Conservation (phyloP, 208 protist species). For the Crithidia acanthocephali region DNA sequence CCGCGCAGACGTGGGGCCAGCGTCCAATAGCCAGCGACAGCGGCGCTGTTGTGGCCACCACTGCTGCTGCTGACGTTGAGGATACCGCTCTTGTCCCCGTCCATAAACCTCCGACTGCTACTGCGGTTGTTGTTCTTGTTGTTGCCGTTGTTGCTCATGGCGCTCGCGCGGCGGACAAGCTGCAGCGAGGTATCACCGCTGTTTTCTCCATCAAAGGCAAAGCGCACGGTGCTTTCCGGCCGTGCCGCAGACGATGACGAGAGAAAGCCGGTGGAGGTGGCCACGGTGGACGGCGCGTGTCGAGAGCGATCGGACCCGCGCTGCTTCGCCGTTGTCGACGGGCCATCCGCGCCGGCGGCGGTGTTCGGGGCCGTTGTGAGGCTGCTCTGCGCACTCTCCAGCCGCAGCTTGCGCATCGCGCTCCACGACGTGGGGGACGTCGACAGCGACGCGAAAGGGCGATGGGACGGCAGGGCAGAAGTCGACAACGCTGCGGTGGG, state of each 20-base stretch:
- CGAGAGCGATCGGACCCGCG: neutral
- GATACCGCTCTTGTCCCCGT: no score
- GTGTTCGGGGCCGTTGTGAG: neutral
- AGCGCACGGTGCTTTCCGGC: neutral
- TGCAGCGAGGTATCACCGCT: neutral
- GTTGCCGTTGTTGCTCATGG: neutral
- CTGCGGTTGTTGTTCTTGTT: no score
- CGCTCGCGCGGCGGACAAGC: no score
- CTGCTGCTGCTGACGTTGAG: neutral
- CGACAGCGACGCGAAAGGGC: neutral
- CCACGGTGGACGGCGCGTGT: constrained; percentile 4
- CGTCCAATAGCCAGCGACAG: constrained; percentile 7
- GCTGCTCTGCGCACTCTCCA: neutral
- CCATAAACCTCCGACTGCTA: no score
- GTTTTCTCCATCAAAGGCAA: neutral
- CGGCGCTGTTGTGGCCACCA: neutral
- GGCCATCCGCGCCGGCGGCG: no score
- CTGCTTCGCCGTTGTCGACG: neutral
- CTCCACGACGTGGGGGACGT: constrained; percentile 5
- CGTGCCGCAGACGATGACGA: neutral
- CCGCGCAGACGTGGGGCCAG: constrained; percentile 37
- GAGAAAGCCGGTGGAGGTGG: neutral
- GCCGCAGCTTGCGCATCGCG: constrained; percentile 18
- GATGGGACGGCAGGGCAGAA: no score
- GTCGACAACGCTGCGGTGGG: neutral